These are phyloP conservation scores for Waltergamsia citrina DNA, from an alignment of 2,329 filamentous ascomycete species.

Conservation along the genomic window DNA sequence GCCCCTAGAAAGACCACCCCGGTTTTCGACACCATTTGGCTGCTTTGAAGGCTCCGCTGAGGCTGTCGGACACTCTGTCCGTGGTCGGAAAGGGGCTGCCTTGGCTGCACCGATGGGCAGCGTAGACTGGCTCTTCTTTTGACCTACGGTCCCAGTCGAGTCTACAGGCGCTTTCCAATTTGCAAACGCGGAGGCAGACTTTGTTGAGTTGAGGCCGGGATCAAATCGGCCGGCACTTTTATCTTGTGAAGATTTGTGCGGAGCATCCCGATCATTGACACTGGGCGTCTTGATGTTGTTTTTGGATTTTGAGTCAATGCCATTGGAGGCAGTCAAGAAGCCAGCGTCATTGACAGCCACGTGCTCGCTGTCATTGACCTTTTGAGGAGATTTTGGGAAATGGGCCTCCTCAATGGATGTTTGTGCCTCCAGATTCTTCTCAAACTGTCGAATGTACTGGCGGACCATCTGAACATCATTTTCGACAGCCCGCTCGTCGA, in stretches of 20 bases:
- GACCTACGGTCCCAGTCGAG: conserved; percentile 11
- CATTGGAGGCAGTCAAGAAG: neutral
- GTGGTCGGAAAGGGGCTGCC: conserved; percentile 39
- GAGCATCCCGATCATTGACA: neutral
- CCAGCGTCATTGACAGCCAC: neutral
- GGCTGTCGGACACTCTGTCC: conserved; percentile 6
- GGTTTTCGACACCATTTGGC: neutral
- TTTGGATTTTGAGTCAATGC: neutral
- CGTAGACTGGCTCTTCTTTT: conserved; percentile 21
- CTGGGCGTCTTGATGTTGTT: neutral
- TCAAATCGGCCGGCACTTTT: conserved; percentile 9
- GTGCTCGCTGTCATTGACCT: neutral
- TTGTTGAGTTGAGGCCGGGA: conserved; percentile 16
- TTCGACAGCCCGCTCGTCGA: conserved; percentile 45
- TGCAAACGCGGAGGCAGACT: conserved; percentile 13
- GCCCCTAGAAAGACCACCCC: neutral
- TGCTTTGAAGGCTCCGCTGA: neutral
- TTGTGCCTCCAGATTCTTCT: conserved; percentile 33
- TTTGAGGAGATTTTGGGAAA: conserved; percentile 25
- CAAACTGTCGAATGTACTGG: conserved; percentile 40
- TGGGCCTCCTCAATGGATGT: conserved; percentile 32
- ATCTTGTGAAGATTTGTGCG: conserved; percentile 1
- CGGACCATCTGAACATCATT: conserved; percentile 28
- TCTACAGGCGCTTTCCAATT: conserved; percentile 10
- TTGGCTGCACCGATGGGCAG: conserved; percentile 36